Evolutionary conservation across 371 early-diverging fungal genomes (phyloP).

Genomic region (Mucor lusitanicus): DNA sequence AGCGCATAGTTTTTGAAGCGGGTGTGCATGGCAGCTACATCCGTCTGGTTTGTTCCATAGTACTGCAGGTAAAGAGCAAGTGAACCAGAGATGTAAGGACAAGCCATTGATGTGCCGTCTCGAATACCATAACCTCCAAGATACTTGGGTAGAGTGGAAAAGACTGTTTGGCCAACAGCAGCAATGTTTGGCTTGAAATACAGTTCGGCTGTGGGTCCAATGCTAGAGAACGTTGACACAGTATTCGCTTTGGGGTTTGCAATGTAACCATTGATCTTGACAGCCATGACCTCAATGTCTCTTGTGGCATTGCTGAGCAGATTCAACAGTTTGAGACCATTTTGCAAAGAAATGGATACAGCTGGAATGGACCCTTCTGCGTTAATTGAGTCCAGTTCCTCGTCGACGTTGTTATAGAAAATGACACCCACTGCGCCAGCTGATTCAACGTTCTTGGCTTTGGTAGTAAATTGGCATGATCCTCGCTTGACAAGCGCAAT

Average conservation of each 20-base stretch:
- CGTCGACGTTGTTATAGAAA: conserved; percentile 38
- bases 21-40: conserved; percentile 9
- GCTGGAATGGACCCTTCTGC: conserved; percentile 15
- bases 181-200: conserved; percentile 52
- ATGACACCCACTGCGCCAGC: conserved; percentile 51
- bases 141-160: conserved; percentile 53
- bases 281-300: neutral
- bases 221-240: conserved; percentile 45
- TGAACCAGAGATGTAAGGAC: conserved; percentile 75
- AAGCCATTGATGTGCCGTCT: conserved; percentile 66
- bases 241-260: conserved; percentile 24
- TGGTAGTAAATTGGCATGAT: conserved; percentile 53
- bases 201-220: conserved; percentile 32
- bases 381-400: conserved; percentile 15
- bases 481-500: conserved; percentile 57
- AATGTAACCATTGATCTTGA: neutral
- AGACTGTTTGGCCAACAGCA: conserved; percentile 68
- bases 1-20: conserved; percentile 53
- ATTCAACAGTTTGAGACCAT: conserved; percentile 14
- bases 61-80: conserved; percentile 58
- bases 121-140: conserved; percentile 49
- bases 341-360: conserved; percentile 13
- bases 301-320: neutral
- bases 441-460: conserved; percentile 40
- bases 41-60: conserved; percentile 7